Evolutionary conservation across 169 alveolate species (phyloP), one percentile per base, ranked within the genome.

Genomic region (Plasmodium gonderi): DNA sequence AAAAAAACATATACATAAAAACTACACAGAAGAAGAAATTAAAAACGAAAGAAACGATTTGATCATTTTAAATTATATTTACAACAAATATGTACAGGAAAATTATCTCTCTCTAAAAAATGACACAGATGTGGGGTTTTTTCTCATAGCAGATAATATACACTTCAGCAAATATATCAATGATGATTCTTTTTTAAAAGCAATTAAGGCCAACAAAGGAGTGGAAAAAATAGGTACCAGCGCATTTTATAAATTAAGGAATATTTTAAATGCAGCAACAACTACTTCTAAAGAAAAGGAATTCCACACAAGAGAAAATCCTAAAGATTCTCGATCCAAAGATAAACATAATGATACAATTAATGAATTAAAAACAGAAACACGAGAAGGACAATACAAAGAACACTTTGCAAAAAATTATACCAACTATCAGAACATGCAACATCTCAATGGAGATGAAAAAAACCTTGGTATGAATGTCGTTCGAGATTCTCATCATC

Each of bases 1-100:
- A 38, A 45, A 74, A 26, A 79, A 79, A 40, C 26, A 80, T 80
- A 9, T 38, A 40, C 14, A 79, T 80, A 64, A 40, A 40, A 40
- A 38, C 23, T 31, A 47, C 17, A 31, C 79, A 14, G 26, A 74
- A 1, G 64, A 68, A 51, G 80, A 77, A 51, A 23, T 64, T 17
- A n/a, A 31, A 40, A 85, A 85, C 31, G 87, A 85, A 75, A 85
- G 36, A 49, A 26, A 74, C 29, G 92, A 85, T 17, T 17, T 85
- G 31, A 85, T 74, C 29, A 74, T 85, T n/a, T 60, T 85, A 74
- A 47, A 85, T 64, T 85, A 85, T 44, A 85, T 85, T 29, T 85
- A 85, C 23, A 85, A 29, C 4, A 85, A 85, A 17, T 85, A 51
- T 36, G 40, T 36, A 1, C 23, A 85, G 31, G 92, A 85, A 64